Evolutionary conservation across 345 rosid genomes (phyloP).

Genomic region (Odontarrhena argentea): DNA sequence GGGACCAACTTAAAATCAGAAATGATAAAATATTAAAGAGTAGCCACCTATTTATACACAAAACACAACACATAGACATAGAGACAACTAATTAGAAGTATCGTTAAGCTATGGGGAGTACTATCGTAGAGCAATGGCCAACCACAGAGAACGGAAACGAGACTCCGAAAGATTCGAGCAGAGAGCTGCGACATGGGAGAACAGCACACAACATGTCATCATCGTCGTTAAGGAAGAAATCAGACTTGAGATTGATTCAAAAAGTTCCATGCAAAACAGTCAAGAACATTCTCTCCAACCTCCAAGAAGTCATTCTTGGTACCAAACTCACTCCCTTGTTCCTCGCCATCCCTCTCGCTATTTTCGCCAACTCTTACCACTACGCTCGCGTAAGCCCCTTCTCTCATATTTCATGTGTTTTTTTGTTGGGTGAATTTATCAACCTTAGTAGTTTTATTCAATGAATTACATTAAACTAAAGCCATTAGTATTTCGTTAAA

Average conservation of each 20-base stretch:
- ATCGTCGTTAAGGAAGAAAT: conserved; percentile 74
- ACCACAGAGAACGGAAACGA: conserved; percentile 55
- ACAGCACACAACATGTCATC: conserved; percentile 88
- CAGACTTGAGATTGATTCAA: conserved; percentile 63
- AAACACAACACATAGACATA: too few relatives aligned
- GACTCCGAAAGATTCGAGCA: conserved; percentile 52
- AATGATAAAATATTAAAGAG: too few relatives aligned
- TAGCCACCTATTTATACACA: too few relatives aligned
- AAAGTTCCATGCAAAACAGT: conserved; percentile 57
- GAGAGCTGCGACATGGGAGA: conserved; percentile 68
- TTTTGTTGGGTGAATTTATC: background rate
- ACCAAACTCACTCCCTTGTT: conserved; percentile 80
- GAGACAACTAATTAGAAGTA: too few relatives aligned
- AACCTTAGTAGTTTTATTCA: too few relatives aligned
- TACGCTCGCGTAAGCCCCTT: conserved; percentile 60
- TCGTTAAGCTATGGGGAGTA: conserved; percentile 18
- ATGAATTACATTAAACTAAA: too few relatives aligned
- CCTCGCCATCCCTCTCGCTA: conserved; percentile 77
- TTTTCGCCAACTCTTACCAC: conserved; percentile 54
- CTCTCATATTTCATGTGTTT: background rate
- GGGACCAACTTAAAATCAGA: too few relatives aligned
- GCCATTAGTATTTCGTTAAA: too few relatives aligned
- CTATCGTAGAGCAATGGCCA: conserved; percentile 52
- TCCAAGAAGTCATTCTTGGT: conserved; percentile 85
- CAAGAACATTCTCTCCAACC: conserved; percentile 53